These are phyloP conservation scores for Myxozyma geophila DNA, from an alignment of 805 yeast species.

Conservation along the genomic window DNA sequence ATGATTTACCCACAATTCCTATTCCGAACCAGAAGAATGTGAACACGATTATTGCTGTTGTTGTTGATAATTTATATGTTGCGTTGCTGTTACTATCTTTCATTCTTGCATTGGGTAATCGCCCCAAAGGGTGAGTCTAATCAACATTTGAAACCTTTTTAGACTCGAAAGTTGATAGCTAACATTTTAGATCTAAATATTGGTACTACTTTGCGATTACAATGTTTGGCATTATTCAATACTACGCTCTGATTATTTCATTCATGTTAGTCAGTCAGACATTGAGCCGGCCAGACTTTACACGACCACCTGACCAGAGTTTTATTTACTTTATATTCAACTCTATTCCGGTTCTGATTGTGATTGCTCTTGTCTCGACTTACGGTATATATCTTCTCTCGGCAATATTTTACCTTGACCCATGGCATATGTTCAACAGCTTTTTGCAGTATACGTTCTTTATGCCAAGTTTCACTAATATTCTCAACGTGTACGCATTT, in stretches of 20 bases:
- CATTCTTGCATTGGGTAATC: constrained; percentile 65
- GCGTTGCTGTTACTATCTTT: constrained; percentile 63
- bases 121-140: constrained; percentile 55
- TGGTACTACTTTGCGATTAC: constrained; percentile 58
- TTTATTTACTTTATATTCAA: constrained; percentile 41
- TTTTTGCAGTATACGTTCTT: constrained; percentile 54
- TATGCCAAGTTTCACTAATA: constrained; percentile 59
- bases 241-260: constrained; percentile 62
- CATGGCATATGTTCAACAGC: constrained; percentile 57
- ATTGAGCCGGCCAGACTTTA: constrained; percentile 46
- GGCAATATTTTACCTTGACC: constrained; percentile 63
- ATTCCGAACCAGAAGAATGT: constrained; percentile 14
- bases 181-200: constrained; percentile 48
- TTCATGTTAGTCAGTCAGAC: constrained; percentile 62
- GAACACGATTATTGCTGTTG: constrained; percentile 27
- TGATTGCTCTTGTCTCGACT: constrained; percentile 64
- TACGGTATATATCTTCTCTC: constrained; percentile 65
- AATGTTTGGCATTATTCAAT: constrained; percentile 65
- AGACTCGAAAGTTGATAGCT: not conserved
- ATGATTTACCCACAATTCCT: constrained; percentile 44
- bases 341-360: constrained; percentile 55
- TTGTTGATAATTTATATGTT: constrained; percentile 60
- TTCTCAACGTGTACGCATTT: constrained; percentile 68
- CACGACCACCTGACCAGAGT: constrained; percentile 40
- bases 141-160: not conserved